These are phyloP conservation scores for Saitozyma sp. DNA, from an alignment of 768 basidiomycete species.

Conservation along the genomic window DNA sequence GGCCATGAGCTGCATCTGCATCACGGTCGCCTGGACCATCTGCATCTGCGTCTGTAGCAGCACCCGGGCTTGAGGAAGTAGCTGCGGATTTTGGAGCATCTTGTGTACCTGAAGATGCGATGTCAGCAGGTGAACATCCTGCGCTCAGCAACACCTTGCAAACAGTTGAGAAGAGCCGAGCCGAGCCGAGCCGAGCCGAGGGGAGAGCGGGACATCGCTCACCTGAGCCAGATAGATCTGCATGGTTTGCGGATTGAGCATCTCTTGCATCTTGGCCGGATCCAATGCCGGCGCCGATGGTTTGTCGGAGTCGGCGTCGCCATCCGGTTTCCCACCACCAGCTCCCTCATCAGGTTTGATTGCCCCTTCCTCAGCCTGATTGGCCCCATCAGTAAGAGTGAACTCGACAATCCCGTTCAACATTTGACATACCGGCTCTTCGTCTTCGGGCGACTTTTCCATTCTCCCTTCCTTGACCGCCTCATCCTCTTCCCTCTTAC, in stretches of 20 bases:
- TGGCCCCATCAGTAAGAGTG: not conserved
- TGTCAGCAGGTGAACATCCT: slow-evolving; percentile 62
- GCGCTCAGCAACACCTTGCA: too few relatives aligned
- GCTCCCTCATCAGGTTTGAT: not conserved
- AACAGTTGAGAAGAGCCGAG: not conserved
- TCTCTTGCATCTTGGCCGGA: slow-evolving; percentile 31
- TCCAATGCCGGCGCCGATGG: slow-evolving; percentile 22
- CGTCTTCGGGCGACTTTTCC: slow-evolving; percentile 45
- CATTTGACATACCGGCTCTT: not conserved
- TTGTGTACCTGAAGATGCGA: slow-evolving; percentile 23
- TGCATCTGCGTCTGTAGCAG: slow-evolving; percentile 28
- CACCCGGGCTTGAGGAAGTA: slow-evolving; percentile 19
- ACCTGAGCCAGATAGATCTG: slow-evolving; percentile 45
- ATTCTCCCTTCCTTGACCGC: slow-evolving; percentile 61
- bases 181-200: not conserved
- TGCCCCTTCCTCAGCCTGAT: slow-evolving; percentile 17
- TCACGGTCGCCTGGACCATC: slow-evolving; percentile 27
- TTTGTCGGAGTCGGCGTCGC: slow-evolving; percentile 1
- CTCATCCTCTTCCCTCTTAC: slow-evolving; percentile 40
- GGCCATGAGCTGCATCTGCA: slow-evolving; percentile 41
- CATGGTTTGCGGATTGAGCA: slow-evolving; percentile 39
- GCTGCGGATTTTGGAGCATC: slow-evolving; percentile 37
- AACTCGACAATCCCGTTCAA: too few relatives aligned
- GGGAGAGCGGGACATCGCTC: slow-evolving; percentile 4
- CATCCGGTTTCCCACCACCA: not conserved